phyloP scores from a whole-genome alignment of 176 grass and related monocot species.

The Chloris gayana region DNA sequence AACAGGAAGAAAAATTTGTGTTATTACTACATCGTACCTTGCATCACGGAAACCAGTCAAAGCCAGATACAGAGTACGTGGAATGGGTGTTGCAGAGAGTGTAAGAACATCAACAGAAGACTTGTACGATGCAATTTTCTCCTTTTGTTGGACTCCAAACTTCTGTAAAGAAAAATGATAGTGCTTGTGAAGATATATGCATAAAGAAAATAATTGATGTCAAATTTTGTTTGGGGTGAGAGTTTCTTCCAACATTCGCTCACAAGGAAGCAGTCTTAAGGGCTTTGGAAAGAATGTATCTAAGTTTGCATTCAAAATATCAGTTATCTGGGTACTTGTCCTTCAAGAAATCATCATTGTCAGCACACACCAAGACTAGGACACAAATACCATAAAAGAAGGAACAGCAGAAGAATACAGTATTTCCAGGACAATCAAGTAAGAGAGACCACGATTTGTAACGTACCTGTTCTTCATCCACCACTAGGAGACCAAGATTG shows the following conservation, averaged over 20 bases:
- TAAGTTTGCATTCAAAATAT: background rate
- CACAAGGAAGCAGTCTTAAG: background rate
- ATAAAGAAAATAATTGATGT: background rate
- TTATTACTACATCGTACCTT: constrained; percentile 54
- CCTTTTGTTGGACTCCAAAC: constrained; percentile 98
- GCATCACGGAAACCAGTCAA: constrained; percentile 99
- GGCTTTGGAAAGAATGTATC: background rate
- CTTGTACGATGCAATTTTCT: constrained; percentile 93
- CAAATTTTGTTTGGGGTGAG: background rate
- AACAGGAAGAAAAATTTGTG: constrained; percentile 17
- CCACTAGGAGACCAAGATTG: constrained; percentile 90
- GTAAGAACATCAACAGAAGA: constrained; percentile 93
- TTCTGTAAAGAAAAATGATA: constrained; percentile 56
- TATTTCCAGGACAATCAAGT: constrained; percentile 22
- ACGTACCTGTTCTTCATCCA: constrained; percentile 91
- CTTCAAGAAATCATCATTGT: constrained; percentile 16
- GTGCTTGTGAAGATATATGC: constrained; percentile 27
- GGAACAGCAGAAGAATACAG: constrained; percentile 13
- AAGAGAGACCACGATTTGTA: constrained; percentile 14
- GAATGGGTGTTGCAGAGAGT: constrained; percentile 96
- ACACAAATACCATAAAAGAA: constrained; percentile 17
- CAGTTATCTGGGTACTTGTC: background rate
- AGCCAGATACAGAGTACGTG: constrained; percentile 94
- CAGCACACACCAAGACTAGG: constrained; percentile 4
- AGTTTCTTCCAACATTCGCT: background rate